A percentile compares a stretch with the other conserved stretches of the same genome.
Evolutionary conservation across 2,329 filamentous ascomycete genomes (phyloP).

Genomic region (Tolypocladium cylindrosporum): DNA sequence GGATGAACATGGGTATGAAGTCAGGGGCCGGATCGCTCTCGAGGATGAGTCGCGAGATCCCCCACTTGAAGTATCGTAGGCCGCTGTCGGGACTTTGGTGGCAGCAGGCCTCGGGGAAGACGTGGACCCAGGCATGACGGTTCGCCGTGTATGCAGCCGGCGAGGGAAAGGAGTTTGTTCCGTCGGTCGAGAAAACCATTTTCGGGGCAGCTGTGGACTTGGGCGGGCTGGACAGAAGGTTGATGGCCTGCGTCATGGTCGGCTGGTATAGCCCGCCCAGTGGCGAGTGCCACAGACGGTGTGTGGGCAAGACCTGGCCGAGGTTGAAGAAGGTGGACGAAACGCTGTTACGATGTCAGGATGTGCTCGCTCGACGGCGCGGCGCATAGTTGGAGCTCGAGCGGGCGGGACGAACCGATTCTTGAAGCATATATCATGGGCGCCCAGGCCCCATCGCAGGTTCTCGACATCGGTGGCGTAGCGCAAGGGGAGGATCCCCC

Average conservation of each 20-base stretch:
- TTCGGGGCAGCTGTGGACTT: constrained; percentile 38
- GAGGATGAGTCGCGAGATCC: constrained; percentile 79
- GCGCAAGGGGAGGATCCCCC: constrained; percentile 73
- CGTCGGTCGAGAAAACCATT: constrained; percentile 54
- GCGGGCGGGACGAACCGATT: constrained; percentile 50
- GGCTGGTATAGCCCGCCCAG: constrained; percentile 84
- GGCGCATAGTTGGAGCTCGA: background rate
- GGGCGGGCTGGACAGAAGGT: constrained; percentile 55
- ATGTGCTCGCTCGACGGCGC: background rate
- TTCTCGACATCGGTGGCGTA: constrained; percentile 65
- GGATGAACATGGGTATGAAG: constrained; percentile 87
- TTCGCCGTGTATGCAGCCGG: constrained; percentile 63
- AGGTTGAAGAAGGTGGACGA: constrained; percentile 73
- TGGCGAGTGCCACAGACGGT: constrained; percentile 67
- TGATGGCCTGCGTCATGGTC: constrained; percentile 76
- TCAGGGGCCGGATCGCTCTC: constrained; percentile 82
- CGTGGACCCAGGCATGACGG: constrained; percentile 77
- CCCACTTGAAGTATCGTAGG: constrained; percentile 98
- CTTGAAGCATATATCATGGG: constrained; percentile 91
- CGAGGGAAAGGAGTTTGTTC: constrained; percentile 54
- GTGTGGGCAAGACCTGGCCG: constrained; percentile 85
- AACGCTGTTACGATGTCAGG: constrained; percentile 35
- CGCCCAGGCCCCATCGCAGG: constrained; percentile 80
- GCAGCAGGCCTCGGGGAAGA: constrained; percentile 91
- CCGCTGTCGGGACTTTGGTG: constrained; percentile 73